These are phyloP conservation scores for Spizellomyces sp. DNA, from an alignment of 192 early-diverging fungal genomes.

Conservation along the genomic window DNA sequence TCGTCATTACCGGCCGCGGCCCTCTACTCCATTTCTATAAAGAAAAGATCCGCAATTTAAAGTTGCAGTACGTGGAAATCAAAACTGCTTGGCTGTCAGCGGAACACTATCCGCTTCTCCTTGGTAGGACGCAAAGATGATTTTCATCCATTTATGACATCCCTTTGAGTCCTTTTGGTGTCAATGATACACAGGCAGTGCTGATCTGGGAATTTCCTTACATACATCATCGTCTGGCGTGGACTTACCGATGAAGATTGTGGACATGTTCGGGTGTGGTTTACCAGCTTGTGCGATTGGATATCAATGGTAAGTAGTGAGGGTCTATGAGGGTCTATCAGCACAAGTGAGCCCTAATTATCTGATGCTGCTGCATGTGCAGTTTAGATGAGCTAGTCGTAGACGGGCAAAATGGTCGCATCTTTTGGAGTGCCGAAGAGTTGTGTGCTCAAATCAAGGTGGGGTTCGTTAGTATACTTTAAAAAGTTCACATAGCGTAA, in stretches of 20 bases:
- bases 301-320: slow-evolving; percentile 28
- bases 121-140: slow-evolving; percentile 52
- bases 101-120: slow-evolving; percentile 81
- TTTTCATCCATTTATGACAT: not conserved
- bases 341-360: too few species aligned
- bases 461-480: slow-evolving; percentile 19
- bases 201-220: slow-evolving; percentile 90
- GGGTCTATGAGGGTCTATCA: too few species aligned
- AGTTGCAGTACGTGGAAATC: slow-evolving; percentile 59
- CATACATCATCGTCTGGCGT: slow-evolving; percentile 95
- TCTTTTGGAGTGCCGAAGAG: slow-evolving; percentile 60
- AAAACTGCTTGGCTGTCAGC: slow-evolving; percentile 79
- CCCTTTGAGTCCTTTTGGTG: not conserved
- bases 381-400: slow-evolving; percentile 70
- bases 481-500: not conserved
- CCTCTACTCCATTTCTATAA: slow-evolving; percentile 75
- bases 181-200: slow-evolving; percentile 58
- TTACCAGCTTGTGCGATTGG: slow-evolving; percentile 80
- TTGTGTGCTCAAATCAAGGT: slow-evolving; percentile 70
- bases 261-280: slow-evolving; percentile 98
- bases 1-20: slow-evolving; percentile 94
- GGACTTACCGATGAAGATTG: slow-evolving; percentile 98
- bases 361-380: not conserved
- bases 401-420: slow-evolving; percentile 64
- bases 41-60: slow-evolving; percentile 58